These are phyloP conservation scores for Phytophthora citricola DNA, from an alignment of 352 stramenopile genomes.

Conservation along the genomic window DNA sequence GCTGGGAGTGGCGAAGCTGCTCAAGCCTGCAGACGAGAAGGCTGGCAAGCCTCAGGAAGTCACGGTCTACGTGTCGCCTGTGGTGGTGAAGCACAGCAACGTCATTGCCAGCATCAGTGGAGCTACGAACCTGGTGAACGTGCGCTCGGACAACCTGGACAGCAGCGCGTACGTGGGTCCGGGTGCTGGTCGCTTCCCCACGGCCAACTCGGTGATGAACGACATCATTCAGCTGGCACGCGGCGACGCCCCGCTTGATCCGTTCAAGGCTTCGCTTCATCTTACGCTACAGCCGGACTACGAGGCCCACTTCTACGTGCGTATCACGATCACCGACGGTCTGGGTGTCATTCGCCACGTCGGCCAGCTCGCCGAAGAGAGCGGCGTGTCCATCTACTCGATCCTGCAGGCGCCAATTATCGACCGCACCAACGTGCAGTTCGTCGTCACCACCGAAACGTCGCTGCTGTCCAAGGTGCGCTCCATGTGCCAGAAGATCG, in stretches of 20 bases:
- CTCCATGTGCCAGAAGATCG: constrained; percentile 90
- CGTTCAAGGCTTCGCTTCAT: constrained; percentile 66
- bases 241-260: constrained; percentile 88
- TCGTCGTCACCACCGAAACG: constrained; percentile 96
- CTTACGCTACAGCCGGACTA: constrained; percentile 92
- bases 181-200: constrained; percentile 95
- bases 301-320: constrained; percentile 94
- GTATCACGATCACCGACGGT: constrained; percentile 93
- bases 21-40: constrained; percentile 79
- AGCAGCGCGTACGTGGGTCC: constrained; percentile 93
- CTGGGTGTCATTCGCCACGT: constrained; percentile 96
- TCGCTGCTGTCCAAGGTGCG: constrained; percentile 89
- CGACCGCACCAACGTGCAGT: constrained; percentile 93
- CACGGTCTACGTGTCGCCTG: constrained; percentile 94
- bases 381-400: constrained; percentile 97
- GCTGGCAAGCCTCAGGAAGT: constrained; percentile 79
- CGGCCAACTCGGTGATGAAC: constrained; percentile 96
- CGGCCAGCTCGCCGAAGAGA: constrained; percentile 94
- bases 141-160: constrained; percentile 90
- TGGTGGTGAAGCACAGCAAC: constrained; percentile 91
- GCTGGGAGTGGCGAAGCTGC: constrained; percentile 86
- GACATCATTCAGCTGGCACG: constrained; percentile 94
- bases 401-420: constrained; percentile 96
- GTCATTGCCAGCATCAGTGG: constrained; percentile 90
- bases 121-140: constrained; percentile 93